These are phyloP conservation scores for Fusarium proliferatum DNA, from an alignment of 2,329 filamentous ascomycete genomes.

Conservation along the genomic window DNA sequence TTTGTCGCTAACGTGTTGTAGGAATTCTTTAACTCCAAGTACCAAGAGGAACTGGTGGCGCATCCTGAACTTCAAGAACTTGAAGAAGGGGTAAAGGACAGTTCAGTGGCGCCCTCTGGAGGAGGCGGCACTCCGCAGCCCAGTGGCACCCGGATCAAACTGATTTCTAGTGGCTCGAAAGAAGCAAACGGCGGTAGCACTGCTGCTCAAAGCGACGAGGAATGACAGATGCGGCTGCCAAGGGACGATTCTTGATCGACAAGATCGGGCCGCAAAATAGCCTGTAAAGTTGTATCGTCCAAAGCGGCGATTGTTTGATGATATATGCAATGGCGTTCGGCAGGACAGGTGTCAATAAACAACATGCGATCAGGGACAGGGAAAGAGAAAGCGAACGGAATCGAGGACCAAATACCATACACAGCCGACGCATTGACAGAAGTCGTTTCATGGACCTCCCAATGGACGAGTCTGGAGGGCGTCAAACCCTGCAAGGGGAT, in stretches of 20 bases:
- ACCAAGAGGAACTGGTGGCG: conserved; percentile 64
- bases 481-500: conserved; percentile 36
- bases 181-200: conserved; percentile 54
- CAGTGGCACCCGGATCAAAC: conserved; percentile 74
- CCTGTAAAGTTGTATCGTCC: conserved; percentile 28
- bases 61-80: conserved; percentile 67
- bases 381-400: conserved; percentile 39
- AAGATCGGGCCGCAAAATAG: conserved; percentile 12
- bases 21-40: conserved; percentile 67
- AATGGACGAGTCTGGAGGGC: conserved; percentile 17
- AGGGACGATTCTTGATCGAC: background rate
- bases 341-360: conserved; percentile 41
- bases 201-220: conserved; percentile 64
- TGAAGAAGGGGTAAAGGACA: conserved; percentile 58
- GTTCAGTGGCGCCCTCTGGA: conserved; percentile 62
- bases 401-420: conserved; percentile 44
- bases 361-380: conserved; percentile 42
- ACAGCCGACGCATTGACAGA: conserved; percentile 36
- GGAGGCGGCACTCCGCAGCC: conserved; percentile 74
- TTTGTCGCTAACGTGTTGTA: conserved; percentile 52
- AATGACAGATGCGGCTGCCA: conserved; percentile 48
- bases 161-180: conserved; percentile 61
- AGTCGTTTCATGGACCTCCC: conserved; percentile 21
- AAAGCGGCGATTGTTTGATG: conserved; percentile 43
- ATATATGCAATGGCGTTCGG: conserved; percentile 49